A percentile compares a stretch with the other conserved stretches of the same genome.
Conservation (phyloP, 768 basidiomycete species). For the Termitomyces sp. region DNA sequence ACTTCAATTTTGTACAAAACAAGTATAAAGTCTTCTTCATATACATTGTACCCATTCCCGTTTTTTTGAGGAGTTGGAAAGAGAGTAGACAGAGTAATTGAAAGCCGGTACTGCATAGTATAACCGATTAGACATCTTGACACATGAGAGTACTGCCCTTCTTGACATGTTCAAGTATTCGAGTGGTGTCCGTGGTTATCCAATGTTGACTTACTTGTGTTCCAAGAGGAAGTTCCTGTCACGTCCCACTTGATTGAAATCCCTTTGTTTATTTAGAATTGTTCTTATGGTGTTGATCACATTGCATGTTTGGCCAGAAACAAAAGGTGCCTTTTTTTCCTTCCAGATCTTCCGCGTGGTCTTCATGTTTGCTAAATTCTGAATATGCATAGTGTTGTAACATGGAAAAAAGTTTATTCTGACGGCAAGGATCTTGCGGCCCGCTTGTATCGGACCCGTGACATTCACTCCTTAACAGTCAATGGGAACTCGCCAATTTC, state of each 20-base stretch:
- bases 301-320: neutral
- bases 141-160: neutral
- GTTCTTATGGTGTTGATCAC: neutral
- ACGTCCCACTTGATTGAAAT: neutral
- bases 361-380: too few species aligned
- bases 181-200: neutral
- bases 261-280: neutral
- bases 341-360: neutral
- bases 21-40: too few species aligned
- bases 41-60: too few species aligned
- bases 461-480: neutral
- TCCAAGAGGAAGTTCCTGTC: neutral
- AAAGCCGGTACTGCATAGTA: too few species aligned
- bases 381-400: neutral
- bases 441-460: neutral
- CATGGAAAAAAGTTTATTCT: neutral
- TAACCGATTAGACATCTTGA: too few species aligned
- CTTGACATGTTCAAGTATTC: neutral
- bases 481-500: neutral
- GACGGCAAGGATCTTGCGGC: neutral
- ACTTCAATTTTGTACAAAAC: too few species aligned
- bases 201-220: neutral
- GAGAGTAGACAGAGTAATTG: too few species aligned
- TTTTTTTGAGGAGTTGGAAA: too few species aligned
- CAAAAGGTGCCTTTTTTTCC: neutral